Evolutionary conservation across 176 grass and related monocot species (phyloP).

Genomic region (Melocanna baccifera): DNA sequence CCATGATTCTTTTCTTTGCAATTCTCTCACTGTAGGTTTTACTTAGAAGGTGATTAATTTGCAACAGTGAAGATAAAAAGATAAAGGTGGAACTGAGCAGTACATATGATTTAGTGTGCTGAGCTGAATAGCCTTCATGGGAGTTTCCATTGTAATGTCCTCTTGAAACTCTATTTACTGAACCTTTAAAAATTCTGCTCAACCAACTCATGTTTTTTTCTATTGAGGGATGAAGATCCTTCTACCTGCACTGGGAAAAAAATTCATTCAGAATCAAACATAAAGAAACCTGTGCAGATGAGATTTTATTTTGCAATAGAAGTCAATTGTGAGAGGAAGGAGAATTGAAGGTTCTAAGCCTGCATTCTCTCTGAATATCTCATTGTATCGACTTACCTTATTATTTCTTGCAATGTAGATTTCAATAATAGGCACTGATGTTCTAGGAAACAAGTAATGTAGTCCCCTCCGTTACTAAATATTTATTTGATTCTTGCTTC

Average conservation of each 20-base stretch:
- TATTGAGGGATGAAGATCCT: slow-evolving; percentile 19
- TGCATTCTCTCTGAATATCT: neutral
- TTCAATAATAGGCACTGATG: neutral
- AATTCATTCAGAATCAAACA: slow-evolving; percentile 9
- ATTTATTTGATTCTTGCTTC: neutral
- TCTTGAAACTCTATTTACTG: slow-evolving; percentile 63
- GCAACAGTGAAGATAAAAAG: neutral
- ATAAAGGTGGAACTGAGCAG: neutral
- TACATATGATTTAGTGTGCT: slow-evolving; percentile 47
- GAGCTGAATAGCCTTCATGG: slow-evolving; percentile 34
- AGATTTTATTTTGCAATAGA: neutral
- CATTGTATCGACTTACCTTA: neutral
- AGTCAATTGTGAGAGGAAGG: neutral
- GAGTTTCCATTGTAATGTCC: slow-evolving; percentile 56
- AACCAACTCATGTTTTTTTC: slow-evolving; percentile 62
- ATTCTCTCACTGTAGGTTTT: neutral
- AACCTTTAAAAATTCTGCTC: slow-evolving; percentile 71
- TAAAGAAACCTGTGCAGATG: neutral
- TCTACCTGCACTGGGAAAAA: slow-evolving; percentile 26
- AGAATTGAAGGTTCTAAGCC: neutral
- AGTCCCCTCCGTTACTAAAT: neutral
- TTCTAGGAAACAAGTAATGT: slow-evolving; percentile 2
- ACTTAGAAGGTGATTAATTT: slow-evolving; percentile 1
- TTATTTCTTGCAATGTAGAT: neutral
- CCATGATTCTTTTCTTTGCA: neutral